phyloP scores from a whole-genome alignment of 371 early-diverging fungal genomes.

The Funneliformis caledonium region DNA sequence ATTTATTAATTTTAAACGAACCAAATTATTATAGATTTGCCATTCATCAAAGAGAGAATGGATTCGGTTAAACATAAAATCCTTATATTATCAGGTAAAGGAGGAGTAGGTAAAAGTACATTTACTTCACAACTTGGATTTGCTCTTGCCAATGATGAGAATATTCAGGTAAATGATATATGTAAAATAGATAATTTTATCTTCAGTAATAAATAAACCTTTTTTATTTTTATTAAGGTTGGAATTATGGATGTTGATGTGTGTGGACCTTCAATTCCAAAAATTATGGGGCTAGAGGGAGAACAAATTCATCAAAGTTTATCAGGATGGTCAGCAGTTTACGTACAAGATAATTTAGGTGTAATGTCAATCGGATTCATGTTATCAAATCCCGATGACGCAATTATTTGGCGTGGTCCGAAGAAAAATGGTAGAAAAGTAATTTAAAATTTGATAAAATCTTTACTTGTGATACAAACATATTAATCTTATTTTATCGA shows the following conservation, averaged over 20 bases:
- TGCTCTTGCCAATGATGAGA: constrained; percentile 70
- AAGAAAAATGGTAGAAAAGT: constrained; percentile 79
- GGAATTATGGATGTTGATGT: constrained; percentile 99
- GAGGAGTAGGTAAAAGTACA: constrained; percentile 98
- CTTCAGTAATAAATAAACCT: constrained; percentile 25
- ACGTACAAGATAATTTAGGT: constrained; percentile 85
- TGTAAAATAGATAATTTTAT: background rate
- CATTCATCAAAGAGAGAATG: constrained; percentile 74
- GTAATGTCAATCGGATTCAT: constrained; percentile 98
- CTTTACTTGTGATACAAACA: background rate
- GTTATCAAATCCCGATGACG: constrained; percentile 86
- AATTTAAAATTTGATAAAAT: background rate
- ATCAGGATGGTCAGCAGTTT: constrained; percentile 91
- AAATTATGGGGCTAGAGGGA: constrained; percentile 87
- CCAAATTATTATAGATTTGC: constrained; percentile 58
- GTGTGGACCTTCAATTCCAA: constrained; percentile 98
- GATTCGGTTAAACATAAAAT: constrained; percentile 76
- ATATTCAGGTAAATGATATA: constrained; percentile 44
- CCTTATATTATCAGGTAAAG: constrained; percentile 98
- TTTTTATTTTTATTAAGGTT: constrained; percentile 52
- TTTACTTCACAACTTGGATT: constrained; percentile 82
- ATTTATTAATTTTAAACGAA: background rate
- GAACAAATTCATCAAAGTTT: constrained; percentile 86
- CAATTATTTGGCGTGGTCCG: constrained; percentile 99
- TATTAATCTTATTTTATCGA: background rate